Conservation (phyloP, 1,284 basidiomycete species). For the Mycena citricolor region DNA sequence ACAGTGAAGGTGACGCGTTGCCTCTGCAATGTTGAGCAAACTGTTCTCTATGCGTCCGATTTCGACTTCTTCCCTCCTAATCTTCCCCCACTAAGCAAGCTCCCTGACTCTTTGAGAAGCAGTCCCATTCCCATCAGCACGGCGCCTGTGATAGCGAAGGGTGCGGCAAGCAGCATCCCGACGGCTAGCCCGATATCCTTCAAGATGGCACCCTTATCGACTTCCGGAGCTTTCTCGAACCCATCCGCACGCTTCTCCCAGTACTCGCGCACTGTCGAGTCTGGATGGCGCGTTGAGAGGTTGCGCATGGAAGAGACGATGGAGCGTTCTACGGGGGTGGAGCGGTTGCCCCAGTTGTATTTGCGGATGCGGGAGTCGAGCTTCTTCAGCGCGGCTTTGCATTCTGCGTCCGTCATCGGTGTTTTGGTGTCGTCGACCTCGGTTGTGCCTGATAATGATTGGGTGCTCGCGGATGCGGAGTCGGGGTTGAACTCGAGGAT, state of each 20-base stretch:
- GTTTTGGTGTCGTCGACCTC: too few species aligned
- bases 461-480: too few species aligned
- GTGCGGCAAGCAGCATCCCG: constrained; percentile 10
- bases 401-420: constrained; percentile 11
- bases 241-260: constrained; percentile 14
- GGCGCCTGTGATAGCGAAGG: constrained; percentile 9
- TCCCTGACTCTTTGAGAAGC: constrained; percentile 4
- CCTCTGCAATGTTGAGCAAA: too few species aligned
- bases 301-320: constrained; percentile 16
- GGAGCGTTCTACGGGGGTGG: constrained; percentile 6
- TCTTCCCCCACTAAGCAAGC: too few species aligned
- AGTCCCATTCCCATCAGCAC: constrained; percentile 12
- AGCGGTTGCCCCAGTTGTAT: constrained; percentile 18
- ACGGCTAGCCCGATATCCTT: constrained; percentile 9
- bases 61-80: too few species aligned
- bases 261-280: constrained; percentile 16
- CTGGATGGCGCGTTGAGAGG: constrained; percentile 14
- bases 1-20: too few species aligned
- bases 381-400: constrained; percentile 12
- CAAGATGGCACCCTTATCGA: constrained; percentile 13
- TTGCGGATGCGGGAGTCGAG: constrained; percentile 15
- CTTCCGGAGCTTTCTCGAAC: constrained; percentile 16
- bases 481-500: not conserved
- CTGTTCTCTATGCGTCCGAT: too few species aligned
- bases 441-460: too few species aligned